Conservation (phyloP, 345 rosid species). For the Sonneratia alba region DNA sequence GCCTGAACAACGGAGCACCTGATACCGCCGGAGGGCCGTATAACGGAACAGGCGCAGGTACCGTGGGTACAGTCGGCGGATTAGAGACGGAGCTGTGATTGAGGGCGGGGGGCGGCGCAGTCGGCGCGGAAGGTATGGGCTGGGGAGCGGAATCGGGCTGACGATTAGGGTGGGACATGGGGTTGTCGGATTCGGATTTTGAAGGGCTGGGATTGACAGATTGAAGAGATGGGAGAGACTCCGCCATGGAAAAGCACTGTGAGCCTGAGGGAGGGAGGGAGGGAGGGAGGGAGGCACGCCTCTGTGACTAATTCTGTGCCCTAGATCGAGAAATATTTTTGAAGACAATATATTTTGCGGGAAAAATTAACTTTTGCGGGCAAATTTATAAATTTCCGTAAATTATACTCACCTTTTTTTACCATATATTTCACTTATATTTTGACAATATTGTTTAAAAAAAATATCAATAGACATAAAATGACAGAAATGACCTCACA, state of each 20-base stretch:
- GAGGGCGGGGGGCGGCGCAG: slow-evolving; percentile 16
- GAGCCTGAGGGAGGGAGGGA: not conserved
- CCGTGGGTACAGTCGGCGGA: slow-evolving; percentile 10
- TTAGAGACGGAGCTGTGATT: slow-evolving; percentile 3
- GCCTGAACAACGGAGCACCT: slow-evolving; percentile 49
- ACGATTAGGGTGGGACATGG: slow-evolving; percentile 1
- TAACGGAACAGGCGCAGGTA: slow-evolving; percentile 21
- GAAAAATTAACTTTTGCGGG: too few species aligned
- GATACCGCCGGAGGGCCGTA: slow-evolving; percentile 27
- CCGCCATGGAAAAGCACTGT: slow-evolving; percentile 48
- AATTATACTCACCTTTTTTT: too few species aligned
- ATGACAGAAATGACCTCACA: too few species aligned
- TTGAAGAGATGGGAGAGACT: slow-evolving; percentile 43
- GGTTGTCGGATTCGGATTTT: not conserved
- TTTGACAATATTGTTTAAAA: too few species aligned
- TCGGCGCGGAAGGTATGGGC: slow-evolving; percentile 9
- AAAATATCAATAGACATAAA: too few species aligned
- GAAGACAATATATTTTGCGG: too few species aligned
- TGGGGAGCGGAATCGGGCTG: not conserved
- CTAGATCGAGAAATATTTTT: not conserved
- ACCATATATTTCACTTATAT: too few species aligned
- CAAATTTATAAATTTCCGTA: too few species aligned
- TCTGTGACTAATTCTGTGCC: slow-evolving; percentile 2
- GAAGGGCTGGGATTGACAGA: slow-evolving; percentile 7
- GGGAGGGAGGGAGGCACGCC: not conserved